Conservation (phyloP, 371 early-diverging fungal genomes). For the Basidiobolus meristosporus region DNA sequence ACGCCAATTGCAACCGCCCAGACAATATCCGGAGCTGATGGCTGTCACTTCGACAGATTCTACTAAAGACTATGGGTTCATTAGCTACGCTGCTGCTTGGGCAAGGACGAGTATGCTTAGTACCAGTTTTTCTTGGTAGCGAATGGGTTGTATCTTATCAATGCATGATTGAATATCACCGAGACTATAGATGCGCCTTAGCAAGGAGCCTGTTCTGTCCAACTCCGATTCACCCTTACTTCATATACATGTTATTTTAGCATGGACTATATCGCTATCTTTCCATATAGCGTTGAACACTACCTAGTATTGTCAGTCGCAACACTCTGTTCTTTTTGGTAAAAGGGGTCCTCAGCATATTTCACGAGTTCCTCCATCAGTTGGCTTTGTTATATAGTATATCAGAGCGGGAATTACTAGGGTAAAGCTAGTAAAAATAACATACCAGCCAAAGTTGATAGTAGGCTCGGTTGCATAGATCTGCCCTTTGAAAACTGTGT, state of each 20-base stretch:
- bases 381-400: no score
- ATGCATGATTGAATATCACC: constrained; percentile 36
- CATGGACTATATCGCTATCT: no score
- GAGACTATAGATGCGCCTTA: constrained; percentile 25
- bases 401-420: no score
- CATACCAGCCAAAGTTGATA: constrained; percentile 47
- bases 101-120: constrained; percentile 3
- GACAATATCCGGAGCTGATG: constrained; percentile 12
- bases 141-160: constrained; percentile 38
- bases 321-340: no score
- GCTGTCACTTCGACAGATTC: constrained; percentile 8
- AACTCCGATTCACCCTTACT: no score
- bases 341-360: no score
- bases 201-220: no score
- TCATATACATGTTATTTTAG: no score
- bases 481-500: constrained; percentile 58
- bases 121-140: constrained; percentile 35
- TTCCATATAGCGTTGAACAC: no score
- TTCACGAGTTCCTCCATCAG: no score
- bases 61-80: constrained; percentile 6
- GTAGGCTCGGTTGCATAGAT: constrained; percentile 70
- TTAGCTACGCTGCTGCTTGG: constrained; percentile 3
- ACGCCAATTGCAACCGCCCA: constrained; percentile 12
- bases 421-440: no score
- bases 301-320: no score